Percentiles rank a stretch among this genome's conserved stretches.
Evolutionary conservation across 2,329 filamentous ascomycete species (phyloP).

Genomic region (Microdochium bolleyi): DNA sequence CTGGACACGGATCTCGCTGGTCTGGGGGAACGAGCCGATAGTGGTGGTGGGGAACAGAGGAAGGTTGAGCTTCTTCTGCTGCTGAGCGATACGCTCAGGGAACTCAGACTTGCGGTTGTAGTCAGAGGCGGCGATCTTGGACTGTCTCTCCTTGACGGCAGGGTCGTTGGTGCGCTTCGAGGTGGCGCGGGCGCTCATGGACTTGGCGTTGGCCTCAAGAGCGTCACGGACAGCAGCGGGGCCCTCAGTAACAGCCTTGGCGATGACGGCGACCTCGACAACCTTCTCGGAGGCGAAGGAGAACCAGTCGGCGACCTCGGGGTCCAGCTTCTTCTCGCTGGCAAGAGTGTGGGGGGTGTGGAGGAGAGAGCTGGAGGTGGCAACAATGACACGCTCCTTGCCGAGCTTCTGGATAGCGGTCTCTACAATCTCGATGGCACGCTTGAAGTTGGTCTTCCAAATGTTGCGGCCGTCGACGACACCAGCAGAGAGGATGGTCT

Average conservation of each 20-base stretch:
- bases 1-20: slow-evolving; percentile 93
- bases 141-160: slow-evolving; percentile 92
- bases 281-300: slow-evolving; percentile 96
- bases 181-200: slow-evolving; percentile 80
- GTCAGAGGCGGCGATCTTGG: slow-evolving; percentile 72
- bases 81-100: slow-evolving; percentile 73
- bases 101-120: slow-evolving; percentile 93
- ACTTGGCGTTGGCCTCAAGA: slow-evolving; percentile 96
- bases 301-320: slow-evolving; percentile 96
- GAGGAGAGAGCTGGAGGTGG: slow-evolving; percentile 94
- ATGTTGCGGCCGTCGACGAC: slow-evolving; percentile 99
- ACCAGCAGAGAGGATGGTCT: slow-evolving; percentile 88
- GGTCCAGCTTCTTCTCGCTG: slow-evolving; percentile 96
- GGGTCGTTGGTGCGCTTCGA: slow-evolving; percentile 96
- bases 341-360: slow-evolving; percentile 97
- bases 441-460: slow-evolving; percentile 99
- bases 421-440: slow-evolving; percentile 86
- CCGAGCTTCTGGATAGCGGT: slow-evolving; percentile 87
- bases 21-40: slow-evolving; percentile 99
- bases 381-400: slow-evolving; percentile 94
- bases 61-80: slow-evolving; percentile 88
- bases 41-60: slow-evolving; percentile 98
- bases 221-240: slow-evolving; percentile 77
- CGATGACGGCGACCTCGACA: slow-evolving; percentile 80
- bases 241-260: slow-evolving; percentile 93